Conservation (phyloP, 228 moss, liverwort and hornwort genomes). For the Sphagnum magellanicum region DNA sequence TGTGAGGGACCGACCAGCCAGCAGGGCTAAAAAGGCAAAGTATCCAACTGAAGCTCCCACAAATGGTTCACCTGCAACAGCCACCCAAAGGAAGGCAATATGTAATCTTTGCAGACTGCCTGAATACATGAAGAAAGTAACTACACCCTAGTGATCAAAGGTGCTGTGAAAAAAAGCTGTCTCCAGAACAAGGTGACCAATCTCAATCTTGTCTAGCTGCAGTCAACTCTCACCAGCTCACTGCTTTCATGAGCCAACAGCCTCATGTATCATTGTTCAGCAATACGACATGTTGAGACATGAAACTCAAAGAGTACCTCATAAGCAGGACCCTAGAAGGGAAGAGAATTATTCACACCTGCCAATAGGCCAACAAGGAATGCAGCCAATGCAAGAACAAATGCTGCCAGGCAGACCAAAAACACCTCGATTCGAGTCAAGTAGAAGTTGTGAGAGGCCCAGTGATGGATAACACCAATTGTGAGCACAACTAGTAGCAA, state of each 20-base stretch:
- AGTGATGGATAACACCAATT: slow-evolving; percentile 93
- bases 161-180: too few relatives aligned
- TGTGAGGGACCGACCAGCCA: slow-evolving; percentile 92
- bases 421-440: slow-evolving; percentile 90
- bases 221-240: too few relatives aligned
- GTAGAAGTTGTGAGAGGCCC: slow-evolving; percentile 99
- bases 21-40: slow-evolving; percentile 78
- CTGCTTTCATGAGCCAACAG: too few relatives aligned
- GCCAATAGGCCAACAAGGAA: slow-evolving; percentile 95
- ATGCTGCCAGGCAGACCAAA: slow-evolving; percentile 75
- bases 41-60: slow-evolving; percentile 99
- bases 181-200: too few relatives aligned
- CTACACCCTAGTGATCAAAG: too few relatives aligned
- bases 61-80: slow-evolving; percentile 81
- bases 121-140: too few relatives aligned
- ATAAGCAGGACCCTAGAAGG: neutral
- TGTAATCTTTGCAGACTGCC: too few relatives aligned
- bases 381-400: slow-evolving; percentile 89
- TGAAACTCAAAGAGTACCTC: neutral
- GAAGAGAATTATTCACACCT: slow-evolving; percentile 23
- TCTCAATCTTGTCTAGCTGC: too few relatives aligned
- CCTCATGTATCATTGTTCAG: neutral
- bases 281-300: neutral
- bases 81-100: too few relatives aligned
- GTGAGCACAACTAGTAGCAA: slow-evolving; percentile 76